Conservation (phyloP, 2,329 filamentous ascomycete genomes). For the Biscogniauxia mediterranea region DNA sequence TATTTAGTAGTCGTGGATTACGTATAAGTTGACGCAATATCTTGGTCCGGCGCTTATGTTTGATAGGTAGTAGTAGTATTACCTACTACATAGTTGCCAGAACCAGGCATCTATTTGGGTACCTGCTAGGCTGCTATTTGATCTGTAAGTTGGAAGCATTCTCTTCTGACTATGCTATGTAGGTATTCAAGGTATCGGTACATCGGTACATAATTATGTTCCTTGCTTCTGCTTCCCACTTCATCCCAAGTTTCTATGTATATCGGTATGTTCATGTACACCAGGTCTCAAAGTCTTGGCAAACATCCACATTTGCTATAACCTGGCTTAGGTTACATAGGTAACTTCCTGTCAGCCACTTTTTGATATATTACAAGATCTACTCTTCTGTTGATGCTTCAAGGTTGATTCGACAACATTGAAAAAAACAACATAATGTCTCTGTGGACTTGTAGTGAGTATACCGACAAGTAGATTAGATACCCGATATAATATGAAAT, state of each 20-base stretch:
- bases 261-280: too few species aligned
- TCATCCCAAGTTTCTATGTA: too few species aligned
- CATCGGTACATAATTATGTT: too few species aligned
- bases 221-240: too few species aligned
- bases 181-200: too few species aligned
- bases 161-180: too few species aligned
- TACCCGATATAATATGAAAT: not conserved
- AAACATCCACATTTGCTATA: not conserved
- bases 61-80: not conserved
- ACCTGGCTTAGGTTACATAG: too few species aligned
- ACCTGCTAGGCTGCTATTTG: not conserved
- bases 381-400: not conserved
- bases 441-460: too few species aligned
- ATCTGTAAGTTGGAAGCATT: too few species aligned
- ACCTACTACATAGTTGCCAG: not conserved
- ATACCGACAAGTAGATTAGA: not conserved
- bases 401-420: too few species aligned
- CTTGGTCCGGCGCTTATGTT: not conserved
- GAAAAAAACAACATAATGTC: too few species aligned
- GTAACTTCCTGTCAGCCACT: not conserved
- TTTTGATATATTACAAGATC: not conserved
- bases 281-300: too few species aligned
- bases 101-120: conserved; percentile 1
- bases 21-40: not conserved
- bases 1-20: not conserved